A percentile compares a stretch with the other conserved stretches of the same genome.
Evolutionary conservation across 169 alveolate genomes (phyloP).

Genomic region (Babesia sp.): DNA sequence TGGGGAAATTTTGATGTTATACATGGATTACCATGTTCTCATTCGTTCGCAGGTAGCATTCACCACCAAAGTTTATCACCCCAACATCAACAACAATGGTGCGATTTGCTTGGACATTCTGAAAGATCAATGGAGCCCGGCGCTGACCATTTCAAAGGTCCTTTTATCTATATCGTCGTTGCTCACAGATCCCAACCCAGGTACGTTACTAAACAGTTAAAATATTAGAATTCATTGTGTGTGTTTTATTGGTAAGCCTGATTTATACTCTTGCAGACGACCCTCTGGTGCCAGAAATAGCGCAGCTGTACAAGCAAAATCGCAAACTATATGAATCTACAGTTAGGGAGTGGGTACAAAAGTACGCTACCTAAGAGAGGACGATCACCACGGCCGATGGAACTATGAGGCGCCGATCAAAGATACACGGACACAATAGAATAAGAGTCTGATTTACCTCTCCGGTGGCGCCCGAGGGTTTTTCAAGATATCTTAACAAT

Average conservation of each 20-base stretch:
- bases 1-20: too few relatives aligned
- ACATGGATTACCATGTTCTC: too few relatives aligned
- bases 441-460: conserved; percentile 21
- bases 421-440: conserved; percentile 12
- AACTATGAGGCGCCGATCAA: conserved; percentile 1
- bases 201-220: conserved; percentile 29
- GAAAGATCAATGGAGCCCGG: conserved; percentile 99
- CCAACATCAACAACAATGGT: conserved; percentile 95
- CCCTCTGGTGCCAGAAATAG: conserved; percentile 99
- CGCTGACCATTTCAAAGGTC: conserved; percentile 97
- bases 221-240: not conserved
- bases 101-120: conserved; percentile 97
- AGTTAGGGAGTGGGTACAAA: conserved; percentile 98
- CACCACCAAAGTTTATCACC: conserved; percentile 98
- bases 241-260: not conserved
- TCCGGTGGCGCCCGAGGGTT: not conserved
- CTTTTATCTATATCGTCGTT: conserved; percentile 95
- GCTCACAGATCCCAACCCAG: conserved; percentile 98
- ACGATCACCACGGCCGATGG: conserved; percentile 16
- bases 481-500: conserved; percentile 15
- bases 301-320: conserved; percentile 94
- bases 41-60: conserved; percentile 85
- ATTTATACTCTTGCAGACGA: conserved; percentile 80
- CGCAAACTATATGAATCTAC: conserved; percentile 92
- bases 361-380: conserved; percentile 85